Evolutionary conservation across 345 rosid genomes (phyloP).

Genomic region (Microcos paniculata): DNA sequence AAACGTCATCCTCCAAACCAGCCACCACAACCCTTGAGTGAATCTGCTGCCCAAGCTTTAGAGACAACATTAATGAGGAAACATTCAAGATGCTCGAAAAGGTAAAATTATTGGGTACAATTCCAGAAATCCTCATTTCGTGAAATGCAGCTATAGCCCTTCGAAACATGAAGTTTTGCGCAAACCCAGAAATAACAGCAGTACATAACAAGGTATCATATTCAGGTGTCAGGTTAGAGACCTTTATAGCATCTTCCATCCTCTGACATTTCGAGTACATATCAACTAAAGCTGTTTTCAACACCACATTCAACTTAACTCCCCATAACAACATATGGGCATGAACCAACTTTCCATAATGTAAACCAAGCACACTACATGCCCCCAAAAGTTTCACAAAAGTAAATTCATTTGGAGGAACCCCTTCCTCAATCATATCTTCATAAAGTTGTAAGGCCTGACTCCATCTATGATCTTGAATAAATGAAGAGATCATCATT

Average conservation of each 20-base stretch:
- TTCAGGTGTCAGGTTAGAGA: slow-evolving; percentile 39
- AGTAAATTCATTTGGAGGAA: slow-evolving; percentile 58
- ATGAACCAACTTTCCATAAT: slow-evolving; percentile 54
- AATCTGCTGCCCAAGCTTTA: slow-evolving; percentile 57
- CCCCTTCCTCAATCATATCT: slow-evolving; percentile 50
- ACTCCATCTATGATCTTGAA: slow-evolving; percentile 45
- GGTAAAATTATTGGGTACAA: slow-evolving; percentile 42
- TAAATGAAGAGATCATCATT: slow-evolving; percentile 53
- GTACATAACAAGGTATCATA: slow-evolving; percentile 57
- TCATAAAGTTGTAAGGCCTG: slow-evolving; percentile 47
- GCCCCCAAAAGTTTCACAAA: slow-evolving; percentile 58
- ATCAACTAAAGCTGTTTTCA: slow-evolving; percentile 65
- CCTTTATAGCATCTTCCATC: slow-evolving; percentile 52
- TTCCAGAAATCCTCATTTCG: slow-evolving; percentile 45
- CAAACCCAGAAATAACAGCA: slow-evolving; percentile 53
- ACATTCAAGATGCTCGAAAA: slow-evolving; percentile 43
- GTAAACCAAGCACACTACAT: slow-evolving; percentile 40
- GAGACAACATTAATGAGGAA: slow-evolving; percentile 34
- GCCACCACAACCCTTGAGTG: slow-evolving; percentile 47
- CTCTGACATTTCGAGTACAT: slow-evolving; percentile 47
- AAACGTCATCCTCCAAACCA: slow-evolving; percentile 46
- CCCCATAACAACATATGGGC: slow-evolving; percentile 48
- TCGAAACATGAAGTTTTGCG: slow-evolving; percentile 32
- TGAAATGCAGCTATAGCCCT: slow-evolving; percentile 52
- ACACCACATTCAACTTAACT: slow-evolving; percentile 46